A percentile compares a stretch with the other conserved stretches of the same genome.
Conservation (phyloP, 345 rosid species). For the Populus ilicifolia region DNA sequence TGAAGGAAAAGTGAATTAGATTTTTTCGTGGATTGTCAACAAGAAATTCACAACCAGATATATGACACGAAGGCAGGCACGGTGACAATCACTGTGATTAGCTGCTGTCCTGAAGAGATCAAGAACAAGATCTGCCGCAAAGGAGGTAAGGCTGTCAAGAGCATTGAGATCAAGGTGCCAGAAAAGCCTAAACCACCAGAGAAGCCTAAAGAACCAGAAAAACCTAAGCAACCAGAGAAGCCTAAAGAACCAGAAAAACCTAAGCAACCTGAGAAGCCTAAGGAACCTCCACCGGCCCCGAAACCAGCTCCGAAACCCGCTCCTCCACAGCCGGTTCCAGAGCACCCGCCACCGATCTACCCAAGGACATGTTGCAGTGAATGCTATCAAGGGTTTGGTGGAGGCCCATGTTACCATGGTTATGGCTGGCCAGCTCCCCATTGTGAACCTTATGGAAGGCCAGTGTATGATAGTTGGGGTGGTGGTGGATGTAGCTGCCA, state of each 20-base stretch:
- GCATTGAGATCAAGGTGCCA: slow-evolving; percentile 47
- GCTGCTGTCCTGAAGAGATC: slow-evolving; percentile 74
- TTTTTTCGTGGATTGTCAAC: slow-evolving; percentile 28
- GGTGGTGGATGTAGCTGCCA: not conserved
- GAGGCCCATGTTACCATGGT: slow-evolving; percentile 20
- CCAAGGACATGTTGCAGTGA: slow-evolving; percentile 18
- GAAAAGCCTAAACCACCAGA: slow-evolving; percentile 22
- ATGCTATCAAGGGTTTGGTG: slow-evolving; percentile 12
- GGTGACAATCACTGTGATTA: slow-evolving; percentile 61
- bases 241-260: slow-evolving; percentile 9
- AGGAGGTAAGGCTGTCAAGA: slow-evolving; percentile 52
- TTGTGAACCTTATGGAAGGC: slow-evolving; percentile 24
- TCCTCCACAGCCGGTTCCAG: not conserved
- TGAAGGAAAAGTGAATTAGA: slow-evolving; percentile 15
- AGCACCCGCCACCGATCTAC: slow-evolving; percentile 19
- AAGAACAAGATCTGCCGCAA: slow-evolving; percentile 49
- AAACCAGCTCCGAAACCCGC: not conserved
- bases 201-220: slow-evolving; percentile 24
- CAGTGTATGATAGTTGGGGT: slow-evolving; percentile 24
- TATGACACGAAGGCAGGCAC: slow-evolving; percentile 64
- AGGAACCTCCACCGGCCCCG: not conserved
- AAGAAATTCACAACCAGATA: slow-evolving; percentile 46
- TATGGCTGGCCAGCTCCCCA: not conserved
- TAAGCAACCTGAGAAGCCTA: slow-evolving; percentile 4
- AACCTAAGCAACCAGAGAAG: slow-evolving; percentile 4